phyloP scores from a whole-genome alignment of 1,284 basidiomycete species.

The Gastroboletus turbinatus region DNA sequence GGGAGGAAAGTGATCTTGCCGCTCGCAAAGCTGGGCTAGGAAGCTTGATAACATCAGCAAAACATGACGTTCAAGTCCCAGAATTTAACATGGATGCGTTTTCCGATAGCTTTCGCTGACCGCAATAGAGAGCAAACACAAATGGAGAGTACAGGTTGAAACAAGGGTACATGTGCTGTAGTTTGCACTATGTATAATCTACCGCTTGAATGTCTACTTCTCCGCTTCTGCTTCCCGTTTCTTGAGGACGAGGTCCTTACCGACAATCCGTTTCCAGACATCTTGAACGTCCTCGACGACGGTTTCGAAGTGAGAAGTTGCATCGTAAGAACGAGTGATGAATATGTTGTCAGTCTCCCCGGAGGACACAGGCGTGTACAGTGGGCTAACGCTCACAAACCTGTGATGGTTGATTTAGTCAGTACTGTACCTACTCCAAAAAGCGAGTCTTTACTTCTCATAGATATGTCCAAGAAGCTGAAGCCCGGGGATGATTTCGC shows the following conservation, averaged over 20 bases:
- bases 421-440: conserved; percentile 3
- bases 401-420: conserved; percentile 41
- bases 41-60: conserved; percentile 84
- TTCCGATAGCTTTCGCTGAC: conserved; percentile 17
- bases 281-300: conserved; percentile 93
- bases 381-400: conserved; percentile 86
- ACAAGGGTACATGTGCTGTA: conserved; percentile 15
- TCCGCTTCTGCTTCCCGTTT: conserved; percentile 75
- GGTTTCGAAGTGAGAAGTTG: conserved; percentile 98
- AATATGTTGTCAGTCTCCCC: conserved; percentile 89
- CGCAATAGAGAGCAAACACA: background rate
- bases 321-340: conserved; percentile 97
- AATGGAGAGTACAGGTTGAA: conserved; percentile 7
- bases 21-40: conserved; percentile 76
- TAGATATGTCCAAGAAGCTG: conserved; percentile 91
- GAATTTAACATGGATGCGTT: conserved; percentile 85
- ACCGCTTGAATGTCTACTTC: conserved; percentile 40
- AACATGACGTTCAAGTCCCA: conserved; percentile 79
- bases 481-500: conserved; percentile 90
- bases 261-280: conserved; percentile 86
- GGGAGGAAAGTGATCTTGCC: conserved; percentile 55
- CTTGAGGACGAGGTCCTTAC: conserved; percentile 76
- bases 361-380: conserved; percentile 86
- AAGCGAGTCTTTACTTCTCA: conserved; percentile 71
- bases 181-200: conserved; percentile 8